These are phyloP conservation scores for Hebeloma cylindrosporum DNA, from an alignment of 768 basidiomycete species.

Conservation along the genomic window DNA sequence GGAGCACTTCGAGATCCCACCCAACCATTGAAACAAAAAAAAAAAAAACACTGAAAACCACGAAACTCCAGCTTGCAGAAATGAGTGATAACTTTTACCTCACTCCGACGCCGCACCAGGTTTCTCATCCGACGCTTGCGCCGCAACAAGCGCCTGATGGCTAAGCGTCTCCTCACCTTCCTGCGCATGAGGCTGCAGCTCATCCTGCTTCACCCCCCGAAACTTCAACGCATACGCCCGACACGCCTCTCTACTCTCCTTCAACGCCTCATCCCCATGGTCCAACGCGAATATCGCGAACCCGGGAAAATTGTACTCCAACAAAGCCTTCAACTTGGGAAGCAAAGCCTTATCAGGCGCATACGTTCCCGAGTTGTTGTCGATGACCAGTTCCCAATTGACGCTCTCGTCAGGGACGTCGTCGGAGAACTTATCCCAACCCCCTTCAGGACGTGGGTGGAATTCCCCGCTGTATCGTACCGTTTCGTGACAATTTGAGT, in stretches of 20 bases:
- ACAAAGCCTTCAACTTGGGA: constrained; percentile 55
- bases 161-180: constrained; percentile 55
- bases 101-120: no score
- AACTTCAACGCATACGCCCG: constrained; percentile 60
- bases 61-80: no score
- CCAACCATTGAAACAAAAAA: no score
- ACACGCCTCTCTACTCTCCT: constrained; percentile 64
- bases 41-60: no score
- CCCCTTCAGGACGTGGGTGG: constrained; percentile 69
- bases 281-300: constrained; percentile 56
- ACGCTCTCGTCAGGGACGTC: constrained; percentile 52
- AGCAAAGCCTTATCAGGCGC: constrained; percentile 67
- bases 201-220: constrained; percentile 59
- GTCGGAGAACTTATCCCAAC: constrained; percentile 65
- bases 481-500: constrained; percentile 64
- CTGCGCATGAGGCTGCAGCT: constrained; percentile 60
- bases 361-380: constrained; percentile 87
- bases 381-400: constrained; percentile 80
- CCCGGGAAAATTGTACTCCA: constrained; percentile 76
- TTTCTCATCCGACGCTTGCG: no score
- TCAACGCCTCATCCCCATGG: constrained; percentile 54
- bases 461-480: constrained; percentile 82
- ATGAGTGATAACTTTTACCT: no score
- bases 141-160: constrained; percentile 13
- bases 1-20: no score